phyloP scores from a whole-genome alignment of 495 filamentous ascomycete species.

The Tuber indicum region DNA sequence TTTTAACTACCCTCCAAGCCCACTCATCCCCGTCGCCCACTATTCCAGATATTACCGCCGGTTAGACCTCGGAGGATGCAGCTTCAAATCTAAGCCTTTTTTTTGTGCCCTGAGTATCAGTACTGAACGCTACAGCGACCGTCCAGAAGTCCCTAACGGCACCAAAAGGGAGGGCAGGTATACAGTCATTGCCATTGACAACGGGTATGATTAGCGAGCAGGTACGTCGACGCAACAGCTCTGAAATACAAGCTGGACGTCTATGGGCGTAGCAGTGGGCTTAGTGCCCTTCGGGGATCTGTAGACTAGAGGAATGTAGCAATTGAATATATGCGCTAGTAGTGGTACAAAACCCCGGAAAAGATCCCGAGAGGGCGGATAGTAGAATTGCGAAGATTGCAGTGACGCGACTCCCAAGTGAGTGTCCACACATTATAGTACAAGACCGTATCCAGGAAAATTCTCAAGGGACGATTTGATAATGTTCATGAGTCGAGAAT shows the following conservation, averaged over 20 bases:
- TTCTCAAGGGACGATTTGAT: constrained; percentile 64
- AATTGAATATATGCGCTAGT: constrained; percentile 37
- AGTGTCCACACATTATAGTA: constrained; percentile 70
- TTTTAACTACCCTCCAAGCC: constrained; percentile 62
- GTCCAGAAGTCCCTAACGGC: constrained; percentile 69
- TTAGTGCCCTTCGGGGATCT: constrained; percentile 58
- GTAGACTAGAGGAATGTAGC: constrained; percentile 48
- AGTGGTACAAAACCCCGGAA: constrained; percentile 54
- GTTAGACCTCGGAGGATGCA: constrained; percentile 47
- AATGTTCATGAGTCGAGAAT: constrained; percentile 58
- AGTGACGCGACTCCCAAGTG: constrained; percentile 67
- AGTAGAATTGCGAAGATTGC: constrained; percentile 69
- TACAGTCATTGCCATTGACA: constrained; percentile 65
- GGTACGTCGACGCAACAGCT: constrained; percentile 62
- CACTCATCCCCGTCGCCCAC: constrained; percentile 59
- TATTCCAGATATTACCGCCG: constrained; percentile 45
- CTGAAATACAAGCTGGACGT: constrained; percentile 60
- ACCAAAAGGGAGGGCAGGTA: constrained; percentile 67
- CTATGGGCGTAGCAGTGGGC: constrained; percentile 77
- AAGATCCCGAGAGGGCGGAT: constrained; percentile 52
- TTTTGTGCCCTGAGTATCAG: constrained; percentile 58
- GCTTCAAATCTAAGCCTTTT: constrained; percentile 52
- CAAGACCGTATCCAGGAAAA: constrained; percentile 66
- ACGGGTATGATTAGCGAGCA: constrained; percentile 70
- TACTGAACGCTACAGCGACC: constrained; percentile 63